Evolutionary conservation across 371 early-diverging fungal species (phyloP).

Genomic region (Dinochytrium kinnereticum): DNA sequence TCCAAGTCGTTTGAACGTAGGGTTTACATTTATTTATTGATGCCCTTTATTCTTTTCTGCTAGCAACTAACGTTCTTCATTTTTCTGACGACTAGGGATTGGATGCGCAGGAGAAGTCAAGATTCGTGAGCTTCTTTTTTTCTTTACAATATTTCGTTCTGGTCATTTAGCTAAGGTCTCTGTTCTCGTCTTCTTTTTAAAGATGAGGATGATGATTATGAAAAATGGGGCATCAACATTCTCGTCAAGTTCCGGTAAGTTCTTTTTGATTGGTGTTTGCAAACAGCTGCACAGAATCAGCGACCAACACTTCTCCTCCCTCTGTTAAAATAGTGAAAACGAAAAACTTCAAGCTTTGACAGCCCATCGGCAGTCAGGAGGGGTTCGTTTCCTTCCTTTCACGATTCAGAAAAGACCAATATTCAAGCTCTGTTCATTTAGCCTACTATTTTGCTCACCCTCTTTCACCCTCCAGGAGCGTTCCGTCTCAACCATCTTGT

Average conservation of each 20-base stretch:
- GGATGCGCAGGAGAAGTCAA: conserved; percentile 90
- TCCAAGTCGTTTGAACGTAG: conserved; percentile 71
- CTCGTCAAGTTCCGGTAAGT: conserved; percentile 78
- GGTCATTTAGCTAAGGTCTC: too few species aligned
- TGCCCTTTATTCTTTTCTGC: conserved; percentile 14
- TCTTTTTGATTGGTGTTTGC: too few species aligned
- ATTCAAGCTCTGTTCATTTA: not conserved
- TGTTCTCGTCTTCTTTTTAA: not conserved
- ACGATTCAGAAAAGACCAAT: too few species aligned
- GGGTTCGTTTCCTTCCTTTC: conserved; percentile 70
- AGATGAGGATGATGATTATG: conserved; percentile 70
- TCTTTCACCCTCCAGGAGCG: conserved; percentile 66
- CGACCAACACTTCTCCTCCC: too few species aligned
- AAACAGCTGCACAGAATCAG: too few species aligned
- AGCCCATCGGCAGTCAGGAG: conserved; percentile 97
- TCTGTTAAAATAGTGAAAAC: conserved; percentile 60
- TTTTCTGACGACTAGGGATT: conserved; percentile 53
- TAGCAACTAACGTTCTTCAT: not conserved
- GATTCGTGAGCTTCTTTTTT: conserved; percentile 49
- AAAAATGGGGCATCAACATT: conserved; percentile 96
- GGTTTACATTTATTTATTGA: too few species aligned
- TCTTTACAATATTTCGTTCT: too few species aligned
- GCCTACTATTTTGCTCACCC: not conserved
- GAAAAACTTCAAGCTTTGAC: conserved; percentile 89
- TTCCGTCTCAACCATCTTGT: conserved; percentile 96